A percentile compares a stretch with the other conserved stretches of the same genome.
These are phyloP conservation scores for Microcyclosporella mali DNA, from an alignment of 2,329 filamentous ascomycete genomes.

Conservation along the genomic window DNA sequence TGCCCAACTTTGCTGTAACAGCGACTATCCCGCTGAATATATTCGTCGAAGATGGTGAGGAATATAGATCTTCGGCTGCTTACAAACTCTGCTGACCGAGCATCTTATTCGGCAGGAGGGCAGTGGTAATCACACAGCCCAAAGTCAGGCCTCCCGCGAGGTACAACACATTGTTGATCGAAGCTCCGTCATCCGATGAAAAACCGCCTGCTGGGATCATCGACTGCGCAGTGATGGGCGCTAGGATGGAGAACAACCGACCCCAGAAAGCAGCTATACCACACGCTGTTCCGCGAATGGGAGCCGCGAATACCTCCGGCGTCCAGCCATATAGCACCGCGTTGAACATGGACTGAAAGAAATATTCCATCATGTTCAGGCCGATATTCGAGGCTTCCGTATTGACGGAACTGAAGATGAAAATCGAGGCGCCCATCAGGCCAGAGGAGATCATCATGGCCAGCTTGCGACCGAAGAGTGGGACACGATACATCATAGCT, in stretches of 20 bases:
- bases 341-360: conserved; percentile 50
- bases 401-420: conserved; percentile 43
- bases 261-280: conserved; percentile 56
- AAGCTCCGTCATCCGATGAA: conserved; percentile 18
- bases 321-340: conserved; percentile 49
- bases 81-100: conserved; percentile 33
- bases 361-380: conserved; percentile 48
- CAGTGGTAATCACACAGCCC: conserved; percentile 48
- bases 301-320: conserved; percentile 41
- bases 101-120: conserved; percentile 41
- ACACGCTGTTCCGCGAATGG: conserved; percentile 38
- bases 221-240: conserved; percentile 51
- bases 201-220: conserved; percentile 20
- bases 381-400: conserved; percentile 44
- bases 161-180: conserved; percentile 48
- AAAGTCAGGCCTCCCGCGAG: conserved; percentile 51
- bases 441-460: conserved; percentile 41
- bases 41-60: conserved; percentile 5
- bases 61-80: not conserved
- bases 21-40: conserved; percentile 16
- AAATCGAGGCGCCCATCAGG: conserved; percentile 41
- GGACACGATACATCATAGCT: conserved; percentile 44
- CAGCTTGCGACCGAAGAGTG: conserved; percentile 40
- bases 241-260: conserved; percentile 52
- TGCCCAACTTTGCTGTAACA: conserved; percentile 18